Percentiles rank a stretch among this genome's conserved stretches.
These are phyloP conservation scores for Coemansia sp. DNA, from an alignment of 192 early-diverging fungal species.

Conservation along the genomic window DNA sequence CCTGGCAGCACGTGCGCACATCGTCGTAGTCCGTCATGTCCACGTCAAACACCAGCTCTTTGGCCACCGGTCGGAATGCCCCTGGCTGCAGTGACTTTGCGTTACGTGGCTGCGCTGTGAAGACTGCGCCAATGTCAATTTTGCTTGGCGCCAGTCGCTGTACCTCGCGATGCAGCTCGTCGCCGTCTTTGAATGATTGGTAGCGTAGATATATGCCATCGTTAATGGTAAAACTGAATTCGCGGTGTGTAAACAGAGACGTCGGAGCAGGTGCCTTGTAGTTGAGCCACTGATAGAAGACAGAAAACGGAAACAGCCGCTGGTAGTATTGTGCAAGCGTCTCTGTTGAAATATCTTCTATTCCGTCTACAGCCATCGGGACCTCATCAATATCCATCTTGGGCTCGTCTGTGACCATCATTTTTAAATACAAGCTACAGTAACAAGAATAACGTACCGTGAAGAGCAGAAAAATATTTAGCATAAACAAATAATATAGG, in stretches of 20 bases:
- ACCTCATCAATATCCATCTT: constrained; percentile 13
- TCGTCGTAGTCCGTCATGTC: constrained; percentile 99
- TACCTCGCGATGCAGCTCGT: constrained; percentile 77
- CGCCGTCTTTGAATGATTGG: constrained; percentile 73
- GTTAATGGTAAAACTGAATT: constrained; percentile 87
- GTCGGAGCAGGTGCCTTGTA: constrained; percentile 58
- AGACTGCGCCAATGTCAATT: constrained; percentile 97
- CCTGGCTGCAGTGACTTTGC: constrained; percentile 71
- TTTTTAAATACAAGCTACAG: neutral
- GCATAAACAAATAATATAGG: neutral
- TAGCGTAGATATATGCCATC: constrained; percentile 86
- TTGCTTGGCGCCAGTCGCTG: constrained; percentile 77
- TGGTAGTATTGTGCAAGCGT: constrained; percentile 78
- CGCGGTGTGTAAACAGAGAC: constrained; percentile 79
- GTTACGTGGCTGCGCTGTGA: constrained; percentile 80
- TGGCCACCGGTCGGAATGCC: constrained; percentile 74
- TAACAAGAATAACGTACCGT: neutral
- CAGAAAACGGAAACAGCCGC: constrained; percentile 79
- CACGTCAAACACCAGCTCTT: constrained; percentile 98
- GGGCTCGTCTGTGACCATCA: constrained; percentile 6
- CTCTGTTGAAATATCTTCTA: constrained; percentile 38
- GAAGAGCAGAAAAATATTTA: neutral
- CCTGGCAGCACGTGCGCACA: constrained; percentile 90
- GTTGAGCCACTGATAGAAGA: constrained; percentile 84
- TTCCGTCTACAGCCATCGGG: constrained; percentile 21